Percentiles rank a stretch among this genome's conserved stretches.
Conservation (phyloP, 2,329 filamentous ascomycete genomes). For the Penicillium sp. region DNA sequence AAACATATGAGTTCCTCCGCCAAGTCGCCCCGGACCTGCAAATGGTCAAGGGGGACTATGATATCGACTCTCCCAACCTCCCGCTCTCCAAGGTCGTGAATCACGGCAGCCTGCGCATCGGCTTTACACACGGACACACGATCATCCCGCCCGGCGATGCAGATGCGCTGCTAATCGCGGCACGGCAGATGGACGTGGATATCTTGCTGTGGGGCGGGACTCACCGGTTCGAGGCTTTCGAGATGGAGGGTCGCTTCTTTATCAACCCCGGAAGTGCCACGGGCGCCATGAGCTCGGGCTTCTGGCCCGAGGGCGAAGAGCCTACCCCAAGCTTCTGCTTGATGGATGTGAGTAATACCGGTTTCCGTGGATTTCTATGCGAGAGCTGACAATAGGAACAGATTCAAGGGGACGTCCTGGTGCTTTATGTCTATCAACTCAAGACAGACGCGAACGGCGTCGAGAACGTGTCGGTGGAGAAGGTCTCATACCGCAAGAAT, state of each 20-base stretch:
- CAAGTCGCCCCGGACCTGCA: slow-evolving; percentile 72
- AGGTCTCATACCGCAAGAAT: slow-evolving; percentile 82
- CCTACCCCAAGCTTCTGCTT: slow-evolving; percentile 90
- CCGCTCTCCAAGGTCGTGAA: slow-evolving; percentile 69
- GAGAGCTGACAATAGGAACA: slow-evolving; percentile 40
- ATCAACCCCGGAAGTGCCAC: slow-evolving; percentile 70
- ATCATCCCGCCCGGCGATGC: slow-evolving; percentile 68
- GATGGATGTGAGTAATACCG: slow-evolving; percentile 78
- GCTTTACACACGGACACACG: slow-evolving; percentile 72
- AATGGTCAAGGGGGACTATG: slow-evolving; percentile 70
- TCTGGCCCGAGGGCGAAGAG: slow-evolving; percentile 64
- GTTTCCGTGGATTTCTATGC: background rate
- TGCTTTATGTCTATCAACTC: slow-evolving; percentile 90
- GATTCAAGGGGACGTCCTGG: slow-evolving; percentile 95
- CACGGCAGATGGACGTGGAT: slow-evolving; percentile 71
- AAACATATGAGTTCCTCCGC: slow-evolving; percentile 78
- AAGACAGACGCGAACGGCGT: slow-evolving; percentile 74
- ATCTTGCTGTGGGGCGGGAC: slow-evolving; percentile 70
- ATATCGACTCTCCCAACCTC: slow-evolving; percentile 66
- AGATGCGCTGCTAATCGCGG: slow-evolving; percentile 67
- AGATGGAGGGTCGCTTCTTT: slow-evolving; percentile 72
- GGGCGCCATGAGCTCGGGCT: slow-evolving; percentile 64
- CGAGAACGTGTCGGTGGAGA: slow-evolving; percentile 80
- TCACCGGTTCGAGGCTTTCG: slow-evolving; percentile 70
- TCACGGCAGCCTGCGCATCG: slow-evolving; percentile 68